Percentiles rank a stretch among this genome's conserved stretches.
These are phyloP conservation scores for Tolypocladium tundrense DNA, from an alignment of 2,329 filamentous ascomycete genomes.

Conservation along the genomic window DNA sequence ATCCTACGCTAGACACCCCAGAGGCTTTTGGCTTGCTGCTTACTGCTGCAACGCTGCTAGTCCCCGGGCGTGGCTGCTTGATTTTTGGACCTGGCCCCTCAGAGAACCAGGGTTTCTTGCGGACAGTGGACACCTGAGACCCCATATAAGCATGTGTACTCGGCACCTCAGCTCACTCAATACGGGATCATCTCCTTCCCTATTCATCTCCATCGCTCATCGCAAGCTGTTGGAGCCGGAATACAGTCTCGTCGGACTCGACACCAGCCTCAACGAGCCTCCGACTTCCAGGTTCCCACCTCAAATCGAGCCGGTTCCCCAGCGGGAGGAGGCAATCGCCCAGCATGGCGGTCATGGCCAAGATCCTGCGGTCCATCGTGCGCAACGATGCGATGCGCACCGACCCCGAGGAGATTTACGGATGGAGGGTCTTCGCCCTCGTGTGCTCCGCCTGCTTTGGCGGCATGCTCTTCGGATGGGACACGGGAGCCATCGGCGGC, in stretches of 20 bases:
- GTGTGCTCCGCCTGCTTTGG: conserved; percentile 59
- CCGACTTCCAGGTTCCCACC: background rate
- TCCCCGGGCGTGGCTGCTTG: background rate
- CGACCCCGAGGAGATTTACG: conserved; percentile 59
- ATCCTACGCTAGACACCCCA: background rate
- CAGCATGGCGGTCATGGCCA: conserved; percentile 28
- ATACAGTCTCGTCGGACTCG: background rate
- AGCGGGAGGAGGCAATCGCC: background rate
- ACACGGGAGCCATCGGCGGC: conserved; percentile 58
- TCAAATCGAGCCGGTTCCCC: background rate
- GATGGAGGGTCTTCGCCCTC: conserved; percentile 56
- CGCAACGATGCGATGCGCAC: conserved; percentile 62
- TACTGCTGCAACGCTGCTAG: background rate
- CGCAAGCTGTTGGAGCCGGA: background rate
- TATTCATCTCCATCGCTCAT: background rate
- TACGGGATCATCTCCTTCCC: background rate
- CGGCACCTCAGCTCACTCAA: no score
- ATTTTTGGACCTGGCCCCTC: background rate
- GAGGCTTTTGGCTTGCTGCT: background rate
- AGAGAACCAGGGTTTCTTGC: background rate
- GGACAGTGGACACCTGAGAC: no score
- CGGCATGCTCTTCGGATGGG: conserved; percentile 42
- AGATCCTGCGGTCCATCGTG: conserved; percentile 44
- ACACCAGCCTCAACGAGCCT: background rate
- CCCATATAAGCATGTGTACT: background rate